Evolutionary conservation across 2,329 filamentous ascomycete genomes (phyloP).

Genomic region (Mycosphaerella sp.): DNA sequence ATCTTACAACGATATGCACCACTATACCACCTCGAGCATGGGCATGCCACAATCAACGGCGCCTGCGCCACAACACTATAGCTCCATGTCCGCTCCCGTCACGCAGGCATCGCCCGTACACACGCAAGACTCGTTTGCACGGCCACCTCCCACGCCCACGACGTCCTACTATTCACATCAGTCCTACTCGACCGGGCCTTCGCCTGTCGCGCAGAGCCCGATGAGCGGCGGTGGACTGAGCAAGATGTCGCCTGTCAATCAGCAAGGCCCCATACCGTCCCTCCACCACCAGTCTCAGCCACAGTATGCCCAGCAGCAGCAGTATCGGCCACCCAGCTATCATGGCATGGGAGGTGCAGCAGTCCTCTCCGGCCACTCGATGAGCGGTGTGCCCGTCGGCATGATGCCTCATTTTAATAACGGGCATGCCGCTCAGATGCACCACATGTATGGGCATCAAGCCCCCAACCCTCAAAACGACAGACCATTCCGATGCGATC

Average conservation of each 20-base stretch:
- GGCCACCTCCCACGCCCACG: constrained; percentile 54
- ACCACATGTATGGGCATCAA: constrained; percentile 54
- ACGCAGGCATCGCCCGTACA: constrained; percentile 48
- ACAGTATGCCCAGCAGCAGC: constrained; percentile 46
- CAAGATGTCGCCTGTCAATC: constrained; percentile 49
- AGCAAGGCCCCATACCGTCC: constrained; percentile 39
- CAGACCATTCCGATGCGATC: constrained; percentile 88
- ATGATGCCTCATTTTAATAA: constrained; percentile 55
- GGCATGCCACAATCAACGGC: constrained; percentile 51
- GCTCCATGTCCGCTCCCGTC: constrained; percentile 33
- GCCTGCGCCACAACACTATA: constrained; percentile 41
- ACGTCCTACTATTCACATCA: constrained; percentile 57
- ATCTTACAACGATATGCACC: constrained; percentile 56
- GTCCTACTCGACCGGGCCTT: constrained; percentile 46
- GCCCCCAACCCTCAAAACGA: constrained; percentile 58
- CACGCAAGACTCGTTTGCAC: constrained; percentile 52
- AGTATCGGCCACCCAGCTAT: constrained; percentile 46
- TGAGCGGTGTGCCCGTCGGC: constrained; percentile 46
- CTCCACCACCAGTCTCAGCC: constrained; percentile 42
- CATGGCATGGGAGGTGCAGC: constrained; percentile 59
- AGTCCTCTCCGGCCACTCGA: constrained; percentile 66
- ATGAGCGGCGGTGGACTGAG: constrained; percentile 41
- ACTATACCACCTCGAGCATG: constrained; percentile 53
- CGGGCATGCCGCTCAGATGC: constrained; percentile 58
- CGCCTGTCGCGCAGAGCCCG: constrained; percentile 46